A percentile compares a stretch with the other conserved stretches of the same genome.
These are phyloP conservation scores for Lachancea lanzarotensis DNA, from an alignment of 805 yeast species.

Conservation along the genomic window DNA sequence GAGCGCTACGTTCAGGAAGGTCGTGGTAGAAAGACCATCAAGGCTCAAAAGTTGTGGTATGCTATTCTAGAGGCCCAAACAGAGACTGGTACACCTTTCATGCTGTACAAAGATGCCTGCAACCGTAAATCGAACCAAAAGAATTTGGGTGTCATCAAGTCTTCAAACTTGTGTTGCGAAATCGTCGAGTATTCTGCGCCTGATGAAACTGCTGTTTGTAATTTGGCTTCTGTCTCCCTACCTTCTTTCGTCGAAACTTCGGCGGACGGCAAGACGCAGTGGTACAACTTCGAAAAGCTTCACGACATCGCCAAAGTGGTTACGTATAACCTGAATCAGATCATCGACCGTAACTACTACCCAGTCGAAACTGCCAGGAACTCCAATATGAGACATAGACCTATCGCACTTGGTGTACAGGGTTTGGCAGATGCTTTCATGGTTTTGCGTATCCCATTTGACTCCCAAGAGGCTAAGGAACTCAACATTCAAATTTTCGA, in stretches of 20 bases:
- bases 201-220: constrained; percentile 95
- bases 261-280: constrained; percentile 38
- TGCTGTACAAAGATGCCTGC: constrained; percentile 90
- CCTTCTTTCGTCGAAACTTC: constrained; percentile 63
- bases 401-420: constrained; percentile 97
- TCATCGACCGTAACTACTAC: constrained; percentile 80
- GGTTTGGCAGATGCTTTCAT: constrained; percentile 90
- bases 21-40: constrained; percentile 54
- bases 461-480: constrained; percentile 66
- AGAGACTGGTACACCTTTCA: constrained; percentile 94
- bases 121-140: constrained; percentile 83
- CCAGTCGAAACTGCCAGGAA: constrained; percentile 71
- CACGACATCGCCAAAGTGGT: constrained; percentile 75
- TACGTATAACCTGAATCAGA: constrained; percentile 67
- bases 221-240: constrained; percentile 83
- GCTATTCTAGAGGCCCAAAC: constrained; percentile 87
- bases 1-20: constrained; percentile 66
- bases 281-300: constrained; percentile 65
- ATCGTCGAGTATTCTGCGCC: constrained; percentile 86
- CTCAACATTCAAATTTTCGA: constrained; percentile 85
- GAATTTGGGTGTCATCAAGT: constrained; percentile 86
- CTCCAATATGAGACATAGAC: constrained; percentile 81
- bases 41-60: constrained; percentile 88
- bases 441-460: constrained; percentile 77
- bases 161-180: constrained; percentile 92